These are phyloP conservation scores for Trichosporon inkin DNA, from an alignment of 1,284 basidiomycete genomes.

Conservation along the genomic window DNA sequence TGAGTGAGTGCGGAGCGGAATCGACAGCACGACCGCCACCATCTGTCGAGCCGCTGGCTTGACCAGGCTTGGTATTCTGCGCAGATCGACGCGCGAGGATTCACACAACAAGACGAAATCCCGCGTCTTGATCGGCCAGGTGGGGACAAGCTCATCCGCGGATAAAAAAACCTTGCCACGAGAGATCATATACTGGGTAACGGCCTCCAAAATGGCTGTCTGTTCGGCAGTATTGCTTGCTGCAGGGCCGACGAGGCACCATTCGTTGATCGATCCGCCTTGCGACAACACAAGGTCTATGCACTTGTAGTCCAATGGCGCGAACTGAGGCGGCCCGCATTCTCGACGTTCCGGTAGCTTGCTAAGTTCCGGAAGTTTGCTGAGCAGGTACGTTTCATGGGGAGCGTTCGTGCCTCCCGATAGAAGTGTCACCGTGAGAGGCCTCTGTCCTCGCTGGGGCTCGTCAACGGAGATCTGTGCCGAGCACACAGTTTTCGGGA, in stretches of 20 bases:
- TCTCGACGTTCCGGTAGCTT: not conserved
- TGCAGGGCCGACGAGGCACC: not conserved
- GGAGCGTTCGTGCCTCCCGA: not conserved
- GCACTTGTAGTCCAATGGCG: not conserved
- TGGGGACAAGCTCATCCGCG: constrained; percentile 7
- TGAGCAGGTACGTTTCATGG: not conserved
- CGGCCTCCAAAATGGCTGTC: not conserved
- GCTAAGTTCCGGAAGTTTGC: constrained; percentile 3
- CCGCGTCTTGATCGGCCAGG: constrained; percentile 12
- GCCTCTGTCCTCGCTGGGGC: not conserved
- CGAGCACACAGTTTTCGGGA: not conserved
- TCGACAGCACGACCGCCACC: constrained; percentile 18
- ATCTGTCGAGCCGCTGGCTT: constrained; percentile 11
- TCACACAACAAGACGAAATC: not conserved
- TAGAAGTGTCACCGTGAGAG: not conserved
- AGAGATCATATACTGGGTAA: not conserved
- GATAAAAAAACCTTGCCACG: constrained; percentile 6
- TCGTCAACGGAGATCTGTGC: not conserved
- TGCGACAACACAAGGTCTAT: not conserved
- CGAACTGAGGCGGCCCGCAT: not conserved
- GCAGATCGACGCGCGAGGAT: not conserved
- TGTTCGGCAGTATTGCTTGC: not conserved
- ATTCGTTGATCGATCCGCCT: not conserved
- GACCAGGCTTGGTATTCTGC: not conserved
- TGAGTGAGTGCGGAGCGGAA: constrained; percentile 18